A percentile compares a stretch with the other conserved stretches of the same genome.
Conservation (phyloP, 75 land plant species). For the Chamaecyparis obtusa region DNA sequence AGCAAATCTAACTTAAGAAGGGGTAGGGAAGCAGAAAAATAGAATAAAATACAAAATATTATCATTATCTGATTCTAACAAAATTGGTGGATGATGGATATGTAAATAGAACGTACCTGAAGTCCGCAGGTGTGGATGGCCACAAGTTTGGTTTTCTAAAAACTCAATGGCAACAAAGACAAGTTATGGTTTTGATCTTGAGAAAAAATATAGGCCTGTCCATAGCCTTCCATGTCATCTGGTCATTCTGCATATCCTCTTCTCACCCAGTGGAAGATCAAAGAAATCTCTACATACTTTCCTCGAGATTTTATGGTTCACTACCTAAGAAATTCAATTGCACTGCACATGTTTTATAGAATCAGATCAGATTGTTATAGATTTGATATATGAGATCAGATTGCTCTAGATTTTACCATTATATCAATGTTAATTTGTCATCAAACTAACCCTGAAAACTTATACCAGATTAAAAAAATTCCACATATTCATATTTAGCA, state of each 20-base stretch:
- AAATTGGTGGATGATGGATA: too few relatives aligned
- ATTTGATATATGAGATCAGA: too few relatives aligned
- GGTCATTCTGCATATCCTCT: slow-evolving; percentile 21
- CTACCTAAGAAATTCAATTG: not conserved
- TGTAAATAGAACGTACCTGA: slow-evolving; percentile 25
- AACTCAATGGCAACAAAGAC: slow-evolving; percentile 16
- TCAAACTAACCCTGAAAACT: too few relatives aligned
- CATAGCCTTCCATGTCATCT: slow-evolving; percentile 43
- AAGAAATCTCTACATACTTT: slow-evolving; percentile 35
- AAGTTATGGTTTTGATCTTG: slow-evolving; percentile 37
- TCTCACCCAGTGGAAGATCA: slow-evolving; percentile 44
- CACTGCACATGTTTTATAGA: not conserved
- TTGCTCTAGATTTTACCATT: too few relatives aligned
- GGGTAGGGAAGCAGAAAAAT: too few relatives aligned
- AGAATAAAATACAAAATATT: too few relatives aligned
- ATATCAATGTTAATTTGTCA: too few relatives aligned
- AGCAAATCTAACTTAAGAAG: too few relatives aligned
- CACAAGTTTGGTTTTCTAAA: slow-evolving; percentile 21
- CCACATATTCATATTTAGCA: not conserved
- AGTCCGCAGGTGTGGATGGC: slow-evolving; percentile 17
- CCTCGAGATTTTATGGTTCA: slow-evolving; percentile 17
- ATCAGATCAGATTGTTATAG: too few relatives aligned
- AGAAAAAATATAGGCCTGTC: slow-evolving; percentile 21
- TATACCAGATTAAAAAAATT: too few relatives aligned
- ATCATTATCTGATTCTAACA: too few relatives aligned